Evolutionary conservation across 2,329 filamentous ascomycete species (phyloP).

Genomic region (Colletotrichum filicis): DNA sequence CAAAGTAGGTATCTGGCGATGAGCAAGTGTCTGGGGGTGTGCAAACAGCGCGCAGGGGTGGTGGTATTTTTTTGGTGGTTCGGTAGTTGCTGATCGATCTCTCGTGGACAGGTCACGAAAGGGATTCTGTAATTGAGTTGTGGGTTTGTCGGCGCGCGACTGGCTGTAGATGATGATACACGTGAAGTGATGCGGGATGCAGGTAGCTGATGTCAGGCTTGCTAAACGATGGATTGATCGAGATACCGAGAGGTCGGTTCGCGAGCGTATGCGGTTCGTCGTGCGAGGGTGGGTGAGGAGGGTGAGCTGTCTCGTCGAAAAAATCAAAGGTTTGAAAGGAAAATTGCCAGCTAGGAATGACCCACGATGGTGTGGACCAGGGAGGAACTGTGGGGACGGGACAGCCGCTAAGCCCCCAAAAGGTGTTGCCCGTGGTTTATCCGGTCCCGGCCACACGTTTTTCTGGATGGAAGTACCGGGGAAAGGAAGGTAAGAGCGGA

Average conservation of each 20-base stretch:
- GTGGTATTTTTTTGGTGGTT: constrained; percentile 11
- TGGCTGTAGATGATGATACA: constrained; percentile 25
- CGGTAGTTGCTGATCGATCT: constrained; percentile 29
- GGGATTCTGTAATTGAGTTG: constrained; percentile 15
- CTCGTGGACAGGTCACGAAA: constrained; percentile 33
- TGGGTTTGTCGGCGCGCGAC: constrained; percentile 25
- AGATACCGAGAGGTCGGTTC: constrained; percentile 27
- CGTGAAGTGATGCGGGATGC: constrained; percentile 27
- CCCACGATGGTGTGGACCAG: constrained; percentile 36
- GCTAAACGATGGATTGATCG: constrained; percentile 37
- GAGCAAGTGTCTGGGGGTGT: not conserved
- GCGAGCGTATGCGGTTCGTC: constrained; percentile 31
- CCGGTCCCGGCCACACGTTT: constrained; percentile 32
- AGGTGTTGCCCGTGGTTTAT: constrained; percentile 25
- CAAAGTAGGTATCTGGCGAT: constrained; percentile 10
- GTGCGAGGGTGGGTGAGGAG: constrained; percentile 35
- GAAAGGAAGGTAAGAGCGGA: constrained; percentile 8
- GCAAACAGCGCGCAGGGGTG: constrained; percentile 27
- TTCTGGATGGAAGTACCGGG: constrained; percentile 15
- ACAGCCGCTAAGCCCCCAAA: constrained; percentile 2
- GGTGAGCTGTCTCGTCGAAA: constrained; percentile 37
- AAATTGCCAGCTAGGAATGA: constrained; percentile 38
- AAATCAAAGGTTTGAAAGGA: constrained; percentile 38
- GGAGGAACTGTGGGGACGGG: constrained; percentile 25
- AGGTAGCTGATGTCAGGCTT: constrained; percentile 36